Conservation (phyloP, 371 early-diverging fungal genomes). For the Apophysomyces variabilis region DNA sequence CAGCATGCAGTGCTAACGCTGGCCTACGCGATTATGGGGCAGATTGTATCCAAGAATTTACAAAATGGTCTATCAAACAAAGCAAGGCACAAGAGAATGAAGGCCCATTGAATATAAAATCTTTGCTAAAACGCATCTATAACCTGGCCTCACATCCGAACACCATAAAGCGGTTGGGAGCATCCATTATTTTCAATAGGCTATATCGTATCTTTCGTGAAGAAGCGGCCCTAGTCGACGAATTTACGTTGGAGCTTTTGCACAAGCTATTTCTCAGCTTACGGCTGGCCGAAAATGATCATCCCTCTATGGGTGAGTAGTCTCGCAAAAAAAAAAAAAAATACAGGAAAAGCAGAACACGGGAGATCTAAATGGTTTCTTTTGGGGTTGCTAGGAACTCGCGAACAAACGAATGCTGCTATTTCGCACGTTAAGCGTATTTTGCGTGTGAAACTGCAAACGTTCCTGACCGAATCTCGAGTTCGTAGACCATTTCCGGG, state of each 20-base stretch:
- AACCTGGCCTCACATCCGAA: conserved; percentile 65
- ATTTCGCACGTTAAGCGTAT: conserved; percentile 68
- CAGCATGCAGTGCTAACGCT: conserved; percentile 58
- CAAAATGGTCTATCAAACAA: conserved; percentile 79
- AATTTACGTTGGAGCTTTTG: conserved; percentile 71
- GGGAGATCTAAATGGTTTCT: not conserved
- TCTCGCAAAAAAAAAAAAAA: not conserved
- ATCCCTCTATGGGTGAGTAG: conserved; percentile 52
- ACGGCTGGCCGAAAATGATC: conserved; percentile 68
- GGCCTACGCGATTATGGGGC: conserved; percentile 77
- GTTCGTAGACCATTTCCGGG: conserved; percentile 59
- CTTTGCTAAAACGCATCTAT: conserved; percentile 71
- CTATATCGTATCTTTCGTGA: conserved; percentile 74
- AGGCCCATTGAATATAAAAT: conserved; percentile 68
- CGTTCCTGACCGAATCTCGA: conserved; percentile 48
- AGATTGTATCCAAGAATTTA: conserved; percentile 76
- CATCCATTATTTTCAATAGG: conserved; percentile 71
- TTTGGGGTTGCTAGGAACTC: conserved; percentile 43
- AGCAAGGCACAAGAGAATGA: conserved; percentile 42
- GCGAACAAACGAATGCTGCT: conserved; percentile 56
- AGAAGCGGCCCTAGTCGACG: conserved; percentile 61
- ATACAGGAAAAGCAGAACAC: not conserved
- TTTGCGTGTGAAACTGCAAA: conserved; percentile 43
- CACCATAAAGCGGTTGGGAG: conserved; percentile 70
- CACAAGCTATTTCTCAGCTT: conserved; percentile 71